These are phyloP conservation scores for Wickerhamiella dianesei DNA, from an alignment of 805 yeast genomes.

Conservation along the genomic window DNA sequence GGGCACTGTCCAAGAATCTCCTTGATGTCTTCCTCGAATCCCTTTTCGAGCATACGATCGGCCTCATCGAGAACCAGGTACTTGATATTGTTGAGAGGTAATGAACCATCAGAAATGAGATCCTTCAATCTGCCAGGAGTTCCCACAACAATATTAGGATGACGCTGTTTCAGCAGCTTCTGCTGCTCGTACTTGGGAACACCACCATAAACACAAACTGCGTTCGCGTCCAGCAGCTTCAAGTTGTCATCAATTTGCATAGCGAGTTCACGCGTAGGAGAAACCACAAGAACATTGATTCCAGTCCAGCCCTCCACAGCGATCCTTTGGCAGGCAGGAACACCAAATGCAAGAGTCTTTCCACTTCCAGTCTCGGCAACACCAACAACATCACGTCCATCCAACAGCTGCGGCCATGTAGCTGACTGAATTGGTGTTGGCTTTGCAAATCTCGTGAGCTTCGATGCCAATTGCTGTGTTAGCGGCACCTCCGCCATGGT, in stretches of 20 bases:
- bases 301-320: slow-evolving; percentile 32
- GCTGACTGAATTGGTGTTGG: slow-evolving; percentile 95
- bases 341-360: slow-evolving; percentile 93
- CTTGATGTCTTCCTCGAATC: slow-evolving; percentile 93
- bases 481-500: slow-evolving; percentile 50
- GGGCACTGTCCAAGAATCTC: slow-evolving; percentile 53
- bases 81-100: slow-evolving; percentile 46
- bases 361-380: slow-evolving; percentile 99
- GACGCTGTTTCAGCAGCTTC: slow-evolving; percentile 34
- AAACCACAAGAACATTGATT: slow-evolving; percentile 66
- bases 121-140: slow-evolving; percentile 91
- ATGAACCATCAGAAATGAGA: slow-evolving; percentile 52
- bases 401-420: slow-evolving; percentile 81
- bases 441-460: slow-evolving; percentile 57
- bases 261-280: slow-evolving; percentile 96
- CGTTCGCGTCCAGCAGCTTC: slow-evolving; percentile 47
- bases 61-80: slow-evolving; percentile 84
- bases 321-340: slow-evolving; percentile 80
- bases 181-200: slow-evolving; percentile 92
- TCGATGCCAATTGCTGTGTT: slow-evolving; percentile 42
- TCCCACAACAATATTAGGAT: slow-evolving; percentile 45
- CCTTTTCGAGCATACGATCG: slow-evolving; percentile 81
- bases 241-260: slow-evolving; percentile 82
- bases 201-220: slow-evolving; percentile 92
- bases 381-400: slow-evolving; percentile 79